These are phyloP conservation scores for Blastobotrys buckinghamii DNA, from an alignment of 1,139 yeast species.

Conservation along the genomic window DNA sequence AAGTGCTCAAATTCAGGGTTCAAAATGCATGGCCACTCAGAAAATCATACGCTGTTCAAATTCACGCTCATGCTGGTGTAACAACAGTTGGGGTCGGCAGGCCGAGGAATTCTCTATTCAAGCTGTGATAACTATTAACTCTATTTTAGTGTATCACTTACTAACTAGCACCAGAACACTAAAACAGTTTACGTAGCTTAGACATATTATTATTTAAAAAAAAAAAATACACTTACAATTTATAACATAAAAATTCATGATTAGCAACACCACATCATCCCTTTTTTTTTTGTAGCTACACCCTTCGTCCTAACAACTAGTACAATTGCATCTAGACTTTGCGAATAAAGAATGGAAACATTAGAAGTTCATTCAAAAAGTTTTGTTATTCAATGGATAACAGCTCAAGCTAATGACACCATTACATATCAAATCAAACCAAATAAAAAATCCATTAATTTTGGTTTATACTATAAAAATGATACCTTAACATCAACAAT, in stretches of 20 bases:
- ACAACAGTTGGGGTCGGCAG: background rate
- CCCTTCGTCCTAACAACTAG: too few relatives aligned
- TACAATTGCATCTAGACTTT: too few relatives aligned
- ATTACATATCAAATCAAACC: conserved; percentile 84
- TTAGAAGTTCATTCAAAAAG: conserved; percentile 86
- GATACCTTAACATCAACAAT: background rate
- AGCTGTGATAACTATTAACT: too few relatives aligned
- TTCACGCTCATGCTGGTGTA: background rate
- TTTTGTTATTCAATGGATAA: conserved; percentile 85
- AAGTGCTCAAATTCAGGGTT: too few relatives aligned
- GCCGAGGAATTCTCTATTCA: too few relatives aligned
- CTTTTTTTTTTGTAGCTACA: background rate
- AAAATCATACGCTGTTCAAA: background rate
- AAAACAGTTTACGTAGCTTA: background rate
- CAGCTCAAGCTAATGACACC: conserved; percentile 59
- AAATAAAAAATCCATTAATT: conserved; percentile 69
- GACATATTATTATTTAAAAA: background rate
- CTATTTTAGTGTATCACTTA: too few relatives aligned
- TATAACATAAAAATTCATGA: too few relatives aligned
- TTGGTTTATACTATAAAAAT: conserved; percentile 46
- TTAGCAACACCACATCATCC: too few relatives aligned
- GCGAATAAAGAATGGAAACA: conserved; percentile 71
- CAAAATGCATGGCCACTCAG: too few relatives aligned
- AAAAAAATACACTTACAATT: too few relatives aligned
- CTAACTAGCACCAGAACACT: too few relatives aligned